Percentiles rank a stretch among this genome's conserved stretches.
Conservation (phyloP, 768 basidiomycete species). For the Russula sp. region DNA sequence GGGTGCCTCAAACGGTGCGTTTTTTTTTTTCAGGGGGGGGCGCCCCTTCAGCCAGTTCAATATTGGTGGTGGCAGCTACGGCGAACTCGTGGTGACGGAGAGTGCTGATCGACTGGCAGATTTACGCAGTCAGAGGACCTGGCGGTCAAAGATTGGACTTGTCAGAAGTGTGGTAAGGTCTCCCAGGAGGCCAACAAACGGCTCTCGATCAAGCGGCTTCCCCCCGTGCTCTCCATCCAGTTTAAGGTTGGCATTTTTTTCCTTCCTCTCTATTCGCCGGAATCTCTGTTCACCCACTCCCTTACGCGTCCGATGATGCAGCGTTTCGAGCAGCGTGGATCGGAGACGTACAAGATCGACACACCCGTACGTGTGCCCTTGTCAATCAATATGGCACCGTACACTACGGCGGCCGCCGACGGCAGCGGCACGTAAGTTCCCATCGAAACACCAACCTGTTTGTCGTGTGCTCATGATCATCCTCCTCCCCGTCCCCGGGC, state of each 20-base stretch:
- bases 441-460: not conserved
- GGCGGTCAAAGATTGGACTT: constrained; percentile 75
- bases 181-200: constrained; percentile 79
- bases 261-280: not conserved
- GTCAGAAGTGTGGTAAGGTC: constrained; percentile 72
- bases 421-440: constrained; percentile 27
- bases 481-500: too few relatives aligned
- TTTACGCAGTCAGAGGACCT: constrained; percentile 84
- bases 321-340: constrained; percentile 75
- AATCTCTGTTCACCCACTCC: not conserved
- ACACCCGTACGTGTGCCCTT: constrained; percentile 75
- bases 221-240: constrained; percentile 87
- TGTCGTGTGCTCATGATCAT: not conserved
- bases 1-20: too few relatives aligned
- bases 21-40: too few relatives aligned
- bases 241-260: constrained; percentile 64
- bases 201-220: constrained; percentile 75
- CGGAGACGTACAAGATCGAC: constrained; percentile 76
- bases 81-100: constrained; percentile 1
- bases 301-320: constrained; percentile 28
- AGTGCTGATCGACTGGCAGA: constrained; percentile 33
- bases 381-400: constrained; percentile 82
- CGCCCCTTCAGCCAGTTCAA: too few relatives aligned
- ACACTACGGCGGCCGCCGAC: constrained; percentile 58
- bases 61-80: too few relatives aligned